phyloP scores from a whole-genome alignment of 2,329 filamentous ascomycete species.

The Alternaria arbusti region DNA sequence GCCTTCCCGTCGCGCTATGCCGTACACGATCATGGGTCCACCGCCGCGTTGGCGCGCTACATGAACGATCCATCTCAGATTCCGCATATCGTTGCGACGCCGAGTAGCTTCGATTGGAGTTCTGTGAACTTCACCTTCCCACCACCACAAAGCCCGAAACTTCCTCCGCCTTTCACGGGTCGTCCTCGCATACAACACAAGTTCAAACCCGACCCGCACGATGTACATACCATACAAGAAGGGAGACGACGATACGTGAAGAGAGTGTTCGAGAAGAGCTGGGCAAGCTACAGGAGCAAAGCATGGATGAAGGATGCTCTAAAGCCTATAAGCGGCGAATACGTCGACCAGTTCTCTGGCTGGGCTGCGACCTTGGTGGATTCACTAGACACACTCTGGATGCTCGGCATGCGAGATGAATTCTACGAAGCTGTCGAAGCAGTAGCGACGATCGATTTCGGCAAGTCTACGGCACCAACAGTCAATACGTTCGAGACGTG shows the following conservation, averaged over 20 bases:
- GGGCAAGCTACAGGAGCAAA: slow-evolving; percentile 52
- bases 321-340: slow-evolving; percentile 48
- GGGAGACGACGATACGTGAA: slow-evolving; percentile 35
- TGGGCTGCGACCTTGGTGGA: slow-evolving; percentile 58
- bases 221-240: slow-evolving; percentile 30
- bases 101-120: slow-evolving; percentile 43
- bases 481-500: slow-evolving; percentile 60
- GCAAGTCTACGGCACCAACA: slow-evolving; percentile 44
- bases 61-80: slow-evolving; percentile 39
- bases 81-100: slow-evolving; percentile 29
- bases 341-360: slow-evolving; percentile 53
- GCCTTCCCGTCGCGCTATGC: slow-evolving; percentile 4
- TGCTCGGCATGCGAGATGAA: slow-evolving; percentile 56
- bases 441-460: slow-evolving; percentile 55
- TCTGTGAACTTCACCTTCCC: slow-evolving; percentile 37
- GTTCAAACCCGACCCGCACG: slow-evolving; percentile 28
- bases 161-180: slow-evolving; percentile 33
- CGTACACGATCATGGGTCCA: slow-evolving; percentile 20
- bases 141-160: slow-evolving; percentile 31
- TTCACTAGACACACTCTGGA: slow-evolving; percentile 56
- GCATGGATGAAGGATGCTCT: slow-evolving; percentile 58
- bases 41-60: slow-evolving; percentile 33
- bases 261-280: slow-evolving; percentile 50
- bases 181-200: slow-evolving; percentile 45
- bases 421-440: slow-evolving; percentile 56